Conservation (phyloP, 805 yeast species). For the Lipomyces starkeyi region DNA sequence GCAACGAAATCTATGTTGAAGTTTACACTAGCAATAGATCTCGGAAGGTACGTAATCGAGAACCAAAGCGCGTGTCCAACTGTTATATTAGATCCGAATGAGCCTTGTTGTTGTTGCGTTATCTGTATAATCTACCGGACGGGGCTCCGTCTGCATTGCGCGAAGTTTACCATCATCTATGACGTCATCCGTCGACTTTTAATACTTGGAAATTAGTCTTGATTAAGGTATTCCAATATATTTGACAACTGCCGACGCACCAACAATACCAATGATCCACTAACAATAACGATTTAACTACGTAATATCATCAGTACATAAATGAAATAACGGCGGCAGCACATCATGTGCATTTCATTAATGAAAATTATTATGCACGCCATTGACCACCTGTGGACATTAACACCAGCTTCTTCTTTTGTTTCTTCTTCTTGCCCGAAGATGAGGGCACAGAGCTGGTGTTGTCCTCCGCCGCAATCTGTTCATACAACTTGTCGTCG, state of each 20-base stretch:
- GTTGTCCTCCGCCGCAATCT: constrained; percentile 54
- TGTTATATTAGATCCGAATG: background rate
- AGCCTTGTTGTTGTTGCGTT: too few species aligned
- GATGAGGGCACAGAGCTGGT: constrained; percentile 55
- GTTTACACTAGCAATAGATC: background rate
- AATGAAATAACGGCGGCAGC: background rate
- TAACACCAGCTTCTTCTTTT: constrained; percentile 35
- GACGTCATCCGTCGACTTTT: background rate
- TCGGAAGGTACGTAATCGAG: background rate
- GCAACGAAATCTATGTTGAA: background rate
- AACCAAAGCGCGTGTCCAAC: background rate
- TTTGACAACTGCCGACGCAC: background rate
- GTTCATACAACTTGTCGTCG: constrained; percentile 52
- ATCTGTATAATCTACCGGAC: background rate
- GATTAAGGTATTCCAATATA: background rate
- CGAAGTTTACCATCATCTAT: too few species aligned
- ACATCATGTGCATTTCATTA: background rate
- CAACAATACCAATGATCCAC: background rate
- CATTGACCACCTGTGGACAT: constrained; percentile 34
- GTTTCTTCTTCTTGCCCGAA: constrained; percentile 55
- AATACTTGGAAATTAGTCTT: too few species aligned
- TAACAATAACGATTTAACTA: background rate
- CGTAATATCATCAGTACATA: background rate
- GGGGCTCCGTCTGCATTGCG: too few species aligned
- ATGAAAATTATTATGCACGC: constrained; percentile 9